Conservation (phyloP, 345 rosid genomes). For the Ceriops tagal region DNA sequence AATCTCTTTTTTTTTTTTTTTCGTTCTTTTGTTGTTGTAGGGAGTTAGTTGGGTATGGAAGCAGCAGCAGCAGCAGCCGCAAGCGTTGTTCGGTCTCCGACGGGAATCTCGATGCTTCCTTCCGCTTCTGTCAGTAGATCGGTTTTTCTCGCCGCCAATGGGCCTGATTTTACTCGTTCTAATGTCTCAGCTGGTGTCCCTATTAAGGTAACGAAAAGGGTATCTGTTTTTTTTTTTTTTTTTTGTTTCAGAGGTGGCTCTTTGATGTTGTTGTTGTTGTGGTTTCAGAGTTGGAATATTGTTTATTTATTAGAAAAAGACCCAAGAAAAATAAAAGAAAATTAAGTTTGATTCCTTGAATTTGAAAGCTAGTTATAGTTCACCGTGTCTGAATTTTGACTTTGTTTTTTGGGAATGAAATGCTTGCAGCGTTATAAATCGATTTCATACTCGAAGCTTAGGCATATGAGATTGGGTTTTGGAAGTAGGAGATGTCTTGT, state of each 20-base stretch:
- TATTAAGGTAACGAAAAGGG: conserved; percentile 26
- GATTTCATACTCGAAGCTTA: conserved; percentile 26
- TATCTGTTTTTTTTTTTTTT: neutral
- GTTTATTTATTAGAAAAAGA: neutral
- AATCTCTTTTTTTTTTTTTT: no score
- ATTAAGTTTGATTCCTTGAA: no score
- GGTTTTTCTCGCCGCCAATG: conserved; percentile 30
- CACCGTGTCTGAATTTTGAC: neutral
- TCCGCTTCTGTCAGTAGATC: conserved; percentile 36
- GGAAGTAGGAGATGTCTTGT: conserved; percentile 41
- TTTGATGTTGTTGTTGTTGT: neutral
- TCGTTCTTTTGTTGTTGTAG: no score
- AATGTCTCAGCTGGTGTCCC: conserved; percentile 18
- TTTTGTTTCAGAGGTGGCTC: neutral
- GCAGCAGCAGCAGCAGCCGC: no score
- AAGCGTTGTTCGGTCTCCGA: conserved; percentile 1
- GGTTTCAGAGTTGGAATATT: neutral
- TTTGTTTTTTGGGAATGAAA: neutral
- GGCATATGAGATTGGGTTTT: conserved; percentile 22
- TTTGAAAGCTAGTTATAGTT: neutral
- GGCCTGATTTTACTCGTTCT: conserved; percentile 38
- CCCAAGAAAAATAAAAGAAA: neutral
- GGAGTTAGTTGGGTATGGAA: no score
- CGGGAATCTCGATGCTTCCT: conserved; percentile 14
- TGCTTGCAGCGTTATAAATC: conserved; percentile 36